phyloP scores from a whole-genome alignment of 2,329 filamentous ascomycete genomes.

The Pestalotiopsis sp. region DNA sequence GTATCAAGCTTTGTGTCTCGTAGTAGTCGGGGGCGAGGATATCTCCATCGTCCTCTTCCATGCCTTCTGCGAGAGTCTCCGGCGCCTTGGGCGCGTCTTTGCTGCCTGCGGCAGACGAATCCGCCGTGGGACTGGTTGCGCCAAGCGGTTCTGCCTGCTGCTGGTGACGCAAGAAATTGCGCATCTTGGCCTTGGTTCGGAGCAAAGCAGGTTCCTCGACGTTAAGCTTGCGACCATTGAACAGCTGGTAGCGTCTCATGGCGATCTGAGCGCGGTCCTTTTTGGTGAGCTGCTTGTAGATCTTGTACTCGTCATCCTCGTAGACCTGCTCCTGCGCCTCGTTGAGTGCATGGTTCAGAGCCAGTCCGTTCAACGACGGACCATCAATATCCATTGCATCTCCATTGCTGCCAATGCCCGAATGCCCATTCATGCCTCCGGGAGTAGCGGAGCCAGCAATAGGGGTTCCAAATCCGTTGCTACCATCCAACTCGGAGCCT shows the following conservation, averaged over 20 bases:
- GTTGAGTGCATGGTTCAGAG: constrained; percentile 64
- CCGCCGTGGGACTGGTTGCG: constrained; percentile 36
- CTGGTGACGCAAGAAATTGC: constrained; percentile 80
- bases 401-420: constrained; percentile 71
- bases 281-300: constrained; percentile 99
- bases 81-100: constrained; percentile 52
- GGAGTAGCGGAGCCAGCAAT: constrained; percentile 77
- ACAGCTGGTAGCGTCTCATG: constrained; percentile 83
- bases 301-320: constrained; percentile 93
- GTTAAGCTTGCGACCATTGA: constrained; percentile 84
- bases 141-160: constrained; percentile 65
- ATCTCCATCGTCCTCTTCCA: constrained; percentile 85
- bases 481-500: constrained; percentile 83
- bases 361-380: constrained; percentile 68
- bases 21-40: constrained; percentile 93
- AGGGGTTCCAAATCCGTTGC: constrained; percentile 85
- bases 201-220: constrained; percentile 85
- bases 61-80: constrained; percentile 91
- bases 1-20: constrained; percentile 81
- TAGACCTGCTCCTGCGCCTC: constrained; percentile 75
- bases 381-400: constrained; percentile 90
- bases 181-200: constrained; percentile 85
- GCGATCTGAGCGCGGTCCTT: constrained; percentile 87
- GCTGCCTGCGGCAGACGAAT: constrained; percentile 51
- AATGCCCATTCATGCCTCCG: constrained; percentile 67